Evolutionary conservation across 139 green algal species (phyloP), one percentile per base, ranked within the genome.

Genomic region (Chlamydomonas asymmetrica): DNA sequence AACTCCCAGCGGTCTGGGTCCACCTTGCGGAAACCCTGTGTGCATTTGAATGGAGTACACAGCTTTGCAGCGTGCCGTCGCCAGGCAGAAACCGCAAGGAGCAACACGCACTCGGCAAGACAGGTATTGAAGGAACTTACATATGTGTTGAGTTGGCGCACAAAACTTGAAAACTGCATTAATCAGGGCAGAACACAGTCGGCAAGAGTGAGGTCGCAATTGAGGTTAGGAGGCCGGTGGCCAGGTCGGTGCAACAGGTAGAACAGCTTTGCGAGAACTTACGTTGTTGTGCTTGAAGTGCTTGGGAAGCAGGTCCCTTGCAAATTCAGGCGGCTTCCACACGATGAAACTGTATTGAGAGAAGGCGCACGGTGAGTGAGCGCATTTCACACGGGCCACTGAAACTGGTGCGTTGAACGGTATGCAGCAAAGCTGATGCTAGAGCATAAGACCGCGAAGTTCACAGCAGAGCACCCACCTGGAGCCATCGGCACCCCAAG

Each of bases 211-310:
- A n/a, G n/a, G n/a, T n/a, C n/a, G n/a, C n/a, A n/a, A n/a, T n/a
- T n/a, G n/a, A n/a, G n/a, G n/a, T n/a, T n/a, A n/a, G n/a, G n/a
- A n/a, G n/a, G n/a, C n/a, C n/a, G n/a, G n/a, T n/a, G n/a, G n/a
- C n/a, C n/a, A n/a, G n/a, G n/a, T n/a, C n/a, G n/a, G n/a, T n/a
- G n/a, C n/a, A n/a, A n/a, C n/a, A n/a, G n/a, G n/a, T n/a, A n/a
- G n/a, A n/a, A n/a, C n/a, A n/a, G n/a, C n/a, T n/a, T n/a, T n/a
- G n/a, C n/a, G n/a, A n/a, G n/a, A n/a, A n/a, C n/a, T n/a, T n/a
- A n/a, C n/a, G 81, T 98, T 98, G 82, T 98, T 98, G 87, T 98
- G 95, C 85, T 98, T 98, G 87, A 98, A 98, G 80, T 97, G 88
- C 64, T 84, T 85, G 1, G 95, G 95, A 41, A 98, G 86, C 49